These are phyloP conservation scores for Alternaria sp. DNA, from an alignment of 2,329 filamentous ascomycete genomes.

Conservation along the genomic window DNA sequence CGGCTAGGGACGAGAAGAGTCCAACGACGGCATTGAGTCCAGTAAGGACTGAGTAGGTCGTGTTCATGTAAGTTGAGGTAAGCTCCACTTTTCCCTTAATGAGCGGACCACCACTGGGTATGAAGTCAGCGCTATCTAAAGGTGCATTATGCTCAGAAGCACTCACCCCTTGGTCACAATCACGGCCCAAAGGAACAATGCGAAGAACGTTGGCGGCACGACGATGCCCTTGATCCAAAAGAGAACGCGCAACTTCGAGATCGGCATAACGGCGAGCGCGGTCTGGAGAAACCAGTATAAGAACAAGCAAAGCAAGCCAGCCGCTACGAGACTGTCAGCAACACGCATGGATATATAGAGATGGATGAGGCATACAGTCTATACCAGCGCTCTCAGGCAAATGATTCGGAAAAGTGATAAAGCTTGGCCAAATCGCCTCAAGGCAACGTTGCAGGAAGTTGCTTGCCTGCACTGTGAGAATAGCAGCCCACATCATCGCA, in stretches of 20 bases:
- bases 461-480: slow-evolving; percentile 58
- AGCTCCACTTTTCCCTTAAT: slow-evolving; percentile 51
- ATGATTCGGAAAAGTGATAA: slow-evolving; percentile 52
- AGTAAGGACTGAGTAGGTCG: slow-evolving; percentile 55
- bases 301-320: slow-evolving; percentile 61
- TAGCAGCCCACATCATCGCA: slow-evolving; percentile 59
- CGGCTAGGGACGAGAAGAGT: slow-evolving; percentile 52
- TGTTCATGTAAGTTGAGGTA: slow-evolving; percentile 54
- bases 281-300: slow-evolving; percentile 62
- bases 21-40: slow-evolving; percentile 60
- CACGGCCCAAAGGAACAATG: slow-evolving; percentile 56
- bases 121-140: background rate
- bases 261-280: slow-evolving; percentile 55
- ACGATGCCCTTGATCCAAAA: slow-evolving; percentile 57
- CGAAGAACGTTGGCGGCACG: slow-evolving; percentile 56
- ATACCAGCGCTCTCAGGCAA: slow-evolving; percentile 43
- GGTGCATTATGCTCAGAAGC: background rate
- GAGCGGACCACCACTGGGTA: slow-evolving; percentile 48
- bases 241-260: slow-evolving; percentile 55
- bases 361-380: slow-evolving; percentile 24
- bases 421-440: slow-evolving; percentile 55
- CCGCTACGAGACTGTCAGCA: slow-evolving; percentile 44
- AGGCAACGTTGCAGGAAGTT: slow-evolving; percentile 56
- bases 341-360: background rate
- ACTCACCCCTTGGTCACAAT: slow-evolving; percentile 53